Evolutionary conservation across 2,329 filamentous ascomycete genomes (phyloP).

Genomic region (Cercospora nicotianae): DNA sequence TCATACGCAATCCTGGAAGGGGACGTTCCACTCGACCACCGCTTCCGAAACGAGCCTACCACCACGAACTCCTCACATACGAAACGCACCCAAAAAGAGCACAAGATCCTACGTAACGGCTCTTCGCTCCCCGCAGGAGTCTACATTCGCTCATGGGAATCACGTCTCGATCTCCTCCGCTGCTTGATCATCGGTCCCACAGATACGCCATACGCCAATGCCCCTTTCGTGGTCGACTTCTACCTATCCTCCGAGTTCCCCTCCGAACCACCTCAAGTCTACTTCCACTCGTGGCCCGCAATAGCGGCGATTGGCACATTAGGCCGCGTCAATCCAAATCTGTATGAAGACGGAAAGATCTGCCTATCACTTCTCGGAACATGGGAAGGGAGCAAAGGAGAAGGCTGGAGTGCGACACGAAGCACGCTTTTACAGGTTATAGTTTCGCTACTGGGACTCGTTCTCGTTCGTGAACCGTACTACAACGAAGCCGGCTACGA

Average conservation of each 20-base stretch:
- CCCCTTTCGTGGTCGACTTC: constrained; percentile 62
- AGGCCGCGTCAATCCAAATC: constrained; percentile 56
- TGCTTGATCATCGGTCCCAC: constrained; percentile 59
- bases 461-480: constrained; percentile 59
- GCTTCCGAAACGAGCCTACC: constrained; percentile 37
- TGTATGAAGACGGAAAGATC: constrained; percentile 64
- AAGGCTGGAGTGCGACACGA: constrained; percentile 55
- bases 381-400: constrained; percentile 57
- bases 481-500: constrained; percentile 66
- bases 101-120: constrained; percentile 54
- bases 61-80: constrained; percentile 39
- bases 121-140: constrained; percentile 56
- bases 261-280: constrained; percentile 53
- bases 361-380: constrained; percentile 61
- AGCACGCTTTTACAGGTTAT: constrained; percentile 56
- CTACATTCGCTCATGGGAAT: constrained; percentile 61
- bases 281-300: constrained; percentile 59
- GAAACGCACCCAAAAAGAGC: constrained; percentile 58
- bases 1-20: constrained; percentile 44
- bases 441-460: constrained; percentile 33
- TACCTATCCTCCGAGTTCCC: constrained; percentile 54
- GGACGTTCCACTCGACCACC: constrained; percentile 46
- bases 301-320: constrained; percentile 33
- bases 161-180: constrained; percentile 58
- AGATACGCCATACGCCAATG: constrained; percentile 62